Conservation (phyloP, 768 basidiomycete species). For the Amanita polypyramis region DNA sequence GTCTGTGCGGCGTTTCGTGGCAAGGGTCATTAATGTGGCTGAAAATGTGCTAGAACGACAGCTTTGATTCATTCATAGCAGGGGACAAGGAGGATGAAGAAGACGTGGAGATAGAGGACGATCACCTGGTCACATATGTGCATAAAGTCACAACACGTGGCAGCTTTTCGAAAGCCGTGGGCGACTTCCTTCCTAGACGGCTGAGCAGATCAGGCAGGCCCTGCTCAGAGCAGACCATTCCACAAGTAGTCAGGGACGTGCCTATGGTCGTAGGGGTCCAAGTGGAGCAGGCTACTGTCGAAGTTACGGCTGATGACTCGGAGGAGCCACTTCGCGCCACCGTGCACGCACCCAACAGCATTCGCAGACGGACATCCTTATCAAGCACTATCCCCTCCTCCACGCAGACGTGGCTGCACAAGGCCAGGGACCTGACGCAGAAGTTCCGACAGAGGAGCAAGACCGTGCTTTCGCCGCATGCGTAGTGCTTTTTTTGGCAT, state of each 20-base stretch:
- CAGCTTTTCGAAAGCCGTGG: conserved; percentile 31
- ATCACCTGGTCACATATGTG: conserved; percentile 38
- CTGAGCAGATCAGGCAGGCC: conserved; percentile 34
- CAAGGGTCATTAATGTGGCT: conserved; percentile 7
- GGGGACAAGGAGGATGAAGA: conserved; percentile 17
- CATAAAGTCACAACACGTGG: conserved; percentile 34
- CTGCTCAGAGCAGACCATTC: conserved; percentile 26
- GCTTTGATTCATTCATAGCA: conserved; percentile 34
- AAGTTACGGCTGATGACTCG: conserved; percentile 16
- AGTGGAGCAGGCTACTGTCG: conserved; percentile 34
- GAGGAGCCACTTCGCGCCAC: conserved; percentile 18
- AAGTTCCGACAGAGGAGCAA: conserved; percentile 32
- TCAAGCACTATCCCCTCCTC: conserved; percentile 13
- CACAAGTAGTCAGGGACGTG: conserved; percentile 14
- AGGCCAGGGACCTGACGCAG: conserved; percentile 31
- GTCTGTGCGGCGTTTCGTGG: conserved; percentile 10
- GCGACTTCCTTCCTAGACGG: conserved; percentile 33
- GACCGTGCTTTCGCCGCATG: neutral
- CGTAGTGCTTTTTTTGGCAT: neutral
- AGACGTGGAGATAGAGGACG: conserved; percentile 27
- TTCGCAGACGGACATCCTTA: conserved; percentile 23
- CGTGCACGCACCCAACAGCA: conserved; percentile 21
- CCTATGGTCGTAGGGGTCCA: conserved; percentile 36
- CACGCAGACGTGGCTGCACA: conserved; percentile 20
- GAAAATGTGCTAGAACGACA: conserved; percentile 25